Percentiles rank a stretch among this genome's conserved stretches.
Conservation (phyloP, 1,139 yeast genomes). For the Waltiozyma sp. region DNA sequence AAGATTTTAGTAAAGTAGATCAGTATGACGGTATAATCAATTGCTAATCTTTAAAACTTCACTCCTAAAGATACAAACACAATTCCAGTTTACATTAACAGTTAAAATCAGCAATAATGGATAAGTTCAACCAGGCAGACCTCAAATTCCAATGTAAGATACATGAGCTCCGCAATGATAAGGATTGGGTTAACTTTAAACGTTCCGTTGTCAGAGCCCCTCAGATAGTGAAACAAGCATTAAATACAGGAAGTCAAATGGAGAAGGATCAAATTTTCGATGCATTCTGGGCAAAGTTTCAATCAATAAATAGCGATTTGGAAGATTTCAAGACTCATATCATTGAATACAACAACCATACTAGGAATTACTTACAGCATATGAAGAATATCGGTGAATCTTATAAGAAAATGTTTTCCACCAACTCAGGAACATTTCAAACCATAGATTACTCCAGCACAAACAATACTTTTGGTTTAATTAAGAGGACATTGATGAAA, state of each 20-base stretch:
- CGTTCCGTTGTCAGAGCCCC: conserved; percentile 21
- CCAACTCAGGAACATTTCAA: not conserved
- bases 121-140: conserved; percentile 5
- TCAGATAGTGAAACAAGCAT: conserved; percentile 27
- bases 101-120: conserved; percentile 1
- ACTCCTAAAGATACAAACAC: too few relatives aligned
- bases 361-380: conserved; percentile 12
- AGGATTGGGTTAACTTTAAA: conserved; percentile 17
- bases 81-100: too few relatives aligned
- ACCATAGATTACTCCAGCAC: too few relatives aligned
- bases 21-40: too few relatives aligned
- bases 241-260: conserved; percentile 21
- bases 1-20: too few relatives aligned
- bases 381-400: conserved; percentile 17
- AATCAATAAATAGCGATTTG: conserved; percentile 15
- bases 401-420: conserved; percentile 20
- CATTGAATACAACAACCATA: conserved; percentile 10
- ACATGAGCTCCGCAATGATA: conserved; percentile 15
- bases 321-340: conserved; percentile 19
- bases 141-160: conserved; percentile 13
- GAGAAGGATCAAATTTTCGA: conserved; percentile 33
- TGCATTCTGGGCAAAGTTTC: conserved; percentile 17
- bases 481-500: too few relatives aligned
- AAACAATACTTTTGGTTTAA: too few relatives aligned
- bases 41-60: too few relatives aligned